These are phyloP conservation scores for Pichia cabralensis DNA, from an alignment of 805 yeast species.

Conservation along the genomic window DNA sequence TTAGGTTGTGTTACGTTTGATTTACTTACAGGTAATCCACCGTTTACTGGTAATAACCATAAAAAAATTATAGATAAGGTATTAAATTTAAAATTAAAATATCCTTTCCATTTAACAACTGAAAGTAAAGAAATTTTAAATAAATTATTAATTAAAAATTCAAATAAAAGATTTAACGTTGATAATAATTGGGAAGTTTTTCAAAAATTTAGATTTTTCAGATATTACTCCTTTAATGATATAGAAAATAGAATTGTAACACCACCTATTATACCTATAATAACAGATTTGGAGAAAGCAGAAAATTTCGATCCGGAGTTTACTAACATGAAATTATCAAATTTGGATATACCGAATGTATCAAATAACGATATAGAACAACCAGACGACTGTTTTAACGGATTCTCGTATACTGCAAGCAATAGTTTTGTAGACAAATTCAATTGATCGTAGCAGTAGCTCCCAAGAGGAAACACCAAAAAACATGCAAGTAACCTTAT, in stretches of 20 bases:
- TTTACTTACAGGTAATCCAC: conserved; percentile 75
- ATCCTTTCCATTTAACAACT: conserved; percentile 62
- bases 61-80: conserved; percentile 65
- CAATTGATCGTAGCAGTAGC: too few species aligned
- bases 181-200: conserved; percentile 42
- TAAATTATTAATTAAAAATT: conserved; percentile 57
- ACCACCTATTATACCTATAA: conserved; percentile 71
- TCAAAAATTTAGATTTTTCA: conserved; percentile 59
- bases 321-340: conserved; percentile 43
- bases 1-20: conserved; percentile 73
- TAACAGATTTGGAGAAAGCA: conserved; percentile 63
- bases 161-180: conserved; percentile 48
- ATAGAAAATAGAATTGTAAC: conserved; percentile 36
- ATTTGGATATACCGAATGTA: too few species aligned
- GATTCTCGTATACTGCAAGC: conserved; percentile 37
- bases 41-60: conserved; percentile 74
- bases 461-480: too few species aligned
- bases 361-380: too few species aligned
- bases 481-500: too few species aligned
- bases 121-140: conserved; percentile 69
- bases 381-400: conserved; percentile 29
- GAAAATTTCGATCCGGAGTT: conserved; percentile 74
- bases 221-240: conserved; percentile 58
- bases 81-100: conserved; percentile 46
- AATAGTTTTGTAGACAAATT: conserved; percentile 27